Evolutionary conservation across 129 eudicot species (phyloP), one percentile per base, ranked within the genome.

Genomic region (Flaveria linearis): DNA sequence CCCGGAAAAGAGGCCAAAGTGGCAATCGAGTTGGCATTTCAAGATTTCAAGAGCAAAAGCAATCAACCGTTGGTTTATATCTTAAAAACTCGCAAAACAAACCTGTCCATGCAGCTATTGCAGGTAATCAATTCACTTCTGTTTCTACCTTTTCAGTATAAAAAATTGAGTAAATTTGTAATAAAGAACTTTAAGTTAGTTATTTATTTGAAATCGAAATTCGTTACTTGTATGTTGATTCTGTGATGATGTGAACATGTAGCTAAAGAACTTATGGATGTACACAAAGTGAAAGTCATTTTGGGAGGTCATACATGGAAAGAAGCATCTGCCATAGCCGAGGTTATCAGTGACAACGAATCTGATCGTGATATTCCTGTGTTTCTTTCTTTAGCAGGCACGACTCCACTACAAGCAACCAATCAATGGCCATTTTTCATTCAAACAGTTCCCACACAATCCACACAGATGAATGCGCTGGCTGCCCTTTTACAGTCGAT

Each of bases 221-320:
- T 30, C 36, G 5, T 30, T 30, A 30, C 5, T 4, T 30, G 36
- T 30, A 30, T 30, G 36, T 30, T 30, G 36, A 30, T 30, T 30
- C 36, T 30, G 36, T 30, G 14, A 41, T 41, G 51, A 78, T 77
- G 61, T 69, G 71, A 30, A 72, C 66, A 73, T 83, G 81, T 89
- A 87, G 89, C 86, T 0, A 83, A 69, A 67, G n/a, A 81, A 7
- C 81, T 87, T 18, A 77, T 75, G 20, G 80, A 82, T 30, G 66
- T 52, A 58, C 58, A 73, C 13, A 26, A 80, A 18, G 90, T 85
- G 72, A 64, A 58, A 63, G 86, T 69, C 36, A 82, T 90, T 22
- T 60, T 90, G 11, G 96, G 92, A 76, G 90, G 80, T 53, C 78
- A 74, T 52, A 83, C 90, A 79, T 87, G 87, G 82, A 73, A 78